Evolutionary conservation across 2,329 filamentous ascomycete species (phyloP), one percentile per base, ranked within the genome.

Genomic region (Arthroderma sp.): DNA sequence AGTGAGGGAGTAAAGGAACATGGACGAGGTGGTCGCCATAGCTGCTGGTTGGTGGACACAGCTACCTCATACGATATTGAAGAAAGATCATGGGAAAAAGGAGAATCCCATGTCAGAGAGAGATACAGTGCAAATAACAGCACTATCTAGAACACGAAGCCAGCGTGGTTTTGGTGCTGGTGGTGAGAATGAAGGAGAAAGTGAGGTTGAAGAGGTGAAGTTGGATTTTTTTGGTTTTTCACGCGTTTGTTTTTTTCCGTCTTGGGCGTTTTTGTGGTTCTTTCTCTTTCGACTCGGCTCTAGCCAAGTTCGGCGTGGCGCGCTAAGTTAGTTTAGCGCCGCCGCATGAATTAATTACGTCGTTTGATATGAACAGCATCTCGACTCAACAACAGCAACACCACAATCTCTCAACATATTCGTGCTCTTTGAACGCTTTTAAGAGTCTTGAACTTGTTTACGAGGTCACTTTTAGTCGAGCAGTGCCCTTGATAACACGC

Each of bases 1-100:
- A 55, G 91, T 96, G 70, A 98, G 75, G 59, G 86, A 91, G 71
- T 98, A 98, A 70, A 98, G 81, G 66, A 95, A 95, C 86, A 95
- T 94, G 65, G 89, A 89, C 54, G 88, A 95, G 50, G 89, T 95
- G 63, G 88, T 94, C 71, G 91, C 89, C 91, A 96, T 96, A 63
- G 48, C 43, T 47, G 44, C 44, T 72, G 68, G 61, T 57, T 49
- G 31, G 49, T 48, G 54, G 47, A 55, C 48, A 46, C 37, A 40
- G 42, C 15, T 22, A 22, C 15, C 15, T 22, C 15, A 22, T 8
- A 39, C 8, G 2, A 8, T 39, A 10, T 10, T 27, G 2, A 8
- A 9, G 9, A 39, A 39, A 9, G 9, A 22, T 22, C 22, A 10
- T 22, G 22, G 37, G 22, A 27, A 39, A 39, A n/a, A 8, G 22